Base-by-base conservation (phyloP, 2,329 filamentous ascomycete species). In the Aspergillus sclerotialis region DNA sequence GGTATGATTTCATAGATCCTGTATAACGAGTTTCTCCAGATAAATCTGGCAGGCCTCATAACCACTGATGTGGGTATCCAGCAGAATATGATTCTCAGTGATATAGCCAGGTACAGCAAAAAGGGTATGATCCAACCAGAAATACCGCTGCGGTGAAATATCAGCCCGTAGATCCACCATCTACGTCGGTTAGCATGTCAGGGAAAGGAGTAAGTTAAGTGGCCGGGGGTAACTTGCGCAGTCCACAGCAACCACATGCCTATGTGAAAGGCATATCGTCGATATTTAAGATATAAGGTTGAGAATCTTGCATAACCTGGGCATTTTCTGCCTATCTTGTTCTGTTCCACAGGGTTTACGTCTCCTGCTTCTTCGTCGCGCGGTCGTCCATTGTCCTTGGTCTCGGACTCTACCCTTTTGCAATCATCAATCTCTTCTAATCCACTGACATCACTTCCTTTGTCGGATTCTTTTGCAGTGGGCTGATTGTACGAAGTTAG, bases 61-160 rank as follows among this genome's bases (percentile, higher is more conserved):
- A 88, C 61, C 45, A 82, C 67, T 25, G 73, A 73, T 46, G 80
- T 76, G 1, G 84, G 80, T 3, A 90, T 64, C 54, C 86, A 79
- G 62, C 84, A 76, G 56, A 82, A 83, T 54, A 93, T 45, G 31
- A 94, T 58, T 23, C 88, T 82, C 32, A 92, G 67, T 8, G 75
- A 77, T 48, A 93, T 79, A 45, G 69, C 72, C 29, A 94, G 75
- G 70, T 82, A 94, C 29, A 94, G 56, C 32, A 94, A 70, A 63
- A 93, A 92, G 0, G 88, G 87, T 32, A 89, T 76, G 37, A 93
- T 63, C 87, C 87, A 94, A 52, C 85, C 86, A 61, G 74, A 71
- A n/a, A n/a, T n/a, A 52, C 86, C 78, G 39, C 81, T 47, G 39
- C 77, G 77, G 56, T 90, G 85, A 34, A 86, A 68, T 39, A 88